Conservation (phyloP, 768 basidiomycete genomes). For the Suillus bovinus region DNA sequence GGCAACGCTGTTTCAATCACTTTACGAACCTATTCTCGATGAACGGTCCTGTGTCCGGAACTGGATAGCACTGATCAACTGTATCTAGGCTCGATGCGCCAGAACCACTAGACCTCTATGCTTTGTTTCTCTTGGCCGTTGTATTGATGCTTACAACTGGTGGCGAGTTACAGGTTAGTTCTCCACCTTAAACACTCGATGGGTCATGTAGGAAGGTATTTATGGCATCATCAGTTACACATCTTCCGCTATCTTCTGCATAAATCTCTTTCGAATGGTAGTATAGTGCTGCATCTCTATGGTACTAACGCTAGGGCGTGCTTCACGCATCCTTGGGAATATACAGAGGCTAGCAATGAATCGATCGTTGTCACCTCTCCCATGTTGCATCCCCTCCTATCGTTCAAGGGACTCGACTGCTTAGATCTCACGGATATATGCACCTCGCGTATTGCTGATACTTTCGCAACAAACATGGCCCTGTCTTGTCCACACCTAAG, state of each 20-base stretch:
- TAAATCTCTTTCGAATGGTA: slow-evolving; percentile 39
- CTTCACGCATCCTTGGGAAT: too few species aligned
- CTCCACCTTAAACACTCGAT: not conserved
- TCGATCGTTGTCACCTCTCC: not conserved
- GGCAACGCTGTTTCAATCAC: not conserved
- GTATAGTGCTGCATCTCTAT: slow-evolving; percentile 86
- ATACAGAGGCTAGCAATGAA: too few species aligned
- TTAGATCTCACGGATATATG: not conserved
- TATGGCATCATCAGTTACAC: not conserved
- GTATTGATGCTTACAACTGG: not conserved
- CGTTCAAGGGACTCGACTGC: not conserved
- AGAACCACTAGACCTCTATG: not conserved
- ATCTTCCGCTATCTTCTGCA: not conserved
- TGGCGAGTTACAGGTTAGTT: not conserved
- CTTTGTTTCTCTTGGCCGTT: not conserved
- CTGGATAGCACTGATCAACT: not conserved
- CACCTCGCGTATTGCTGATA: not conserved
- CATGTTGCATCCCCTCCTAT: not conserved
- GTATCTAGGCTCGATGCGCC: not conserved
- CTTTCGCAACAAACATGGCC: not conserved
- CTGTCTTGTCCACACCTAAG: not conserved
- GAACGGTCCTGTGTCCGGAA: not conserved
- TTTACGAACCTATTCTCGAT: not conserved
- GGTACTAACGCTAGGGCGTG: slow-evolving; percentile 47
- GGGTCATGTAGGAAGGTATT: not conserved